Conservation (phyloP, 352 stramenopile species). For the Pythium guiyangense region DNA sequence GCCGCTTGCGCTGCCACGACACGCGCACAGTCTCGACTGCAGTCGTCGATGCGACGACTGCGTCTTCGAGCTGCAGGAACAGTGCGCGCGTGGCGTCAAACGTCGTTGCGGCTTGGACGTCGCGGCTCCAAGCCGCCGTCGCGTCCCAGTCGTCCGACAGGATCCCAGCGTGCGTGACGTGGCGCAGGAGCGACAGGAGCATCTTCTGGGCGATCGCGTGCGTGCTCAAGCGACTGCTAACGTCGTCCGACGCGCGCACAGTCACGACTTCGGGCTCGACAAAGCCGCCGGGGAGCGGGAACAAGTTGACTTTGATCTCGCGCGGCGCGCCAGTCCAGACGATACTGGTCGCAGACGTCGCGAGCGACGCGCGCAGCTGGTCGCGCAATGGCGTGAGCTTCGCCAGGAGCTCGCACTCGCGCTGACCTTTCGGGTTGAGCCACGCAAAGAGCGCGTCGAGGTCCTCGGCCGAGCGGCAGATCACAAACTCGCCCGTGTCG, state of each 20-base stretch:
- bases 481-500: slow-evolving; percentile 56
- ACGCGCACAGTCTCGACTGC: slow-evolving; percentile 3
- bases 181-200: slow-evolving; percentile 53
- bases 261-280: slow-evolving; percentile 40
- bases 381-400: slow-evolving; percentile 51
- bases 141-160: slow-evolving; percentile 42
- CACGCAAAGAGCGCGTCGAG: slow-evolving; percentile 47
- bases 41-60: slow-evolving; percentile 24
- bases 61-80: slow-evolving; percentile 57
- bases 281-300: slow-evolving; percentile 54
- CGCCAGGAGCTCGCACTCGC: slow-evolving; percentile 55
- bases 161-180: slow-evolving; percentile 53
- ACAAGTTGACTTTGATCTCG: slow-evolving; percentile 52
- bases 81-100: slow-evolving; percentile 36
- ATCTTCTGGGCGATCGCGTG: slow-evolving; percentile 48
- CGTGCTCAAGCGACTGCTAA: slow-evolving; percentile 36
- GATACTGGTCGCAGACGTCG: background rate
- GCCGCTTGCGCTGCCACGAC: slow-evolving; percentile 74
- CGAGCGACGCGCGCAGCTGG: slow-evolving; percentile 22
- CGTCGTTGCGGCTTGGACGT: slow-evolving; percentile 25
- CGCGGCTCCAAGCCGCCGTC: slow-evolving; percentile 33
- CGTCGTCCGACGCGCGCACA: slow-evolving; percentile 24
- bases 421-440: slow-evolving; percentile 73
- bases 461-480: slow-evolving; percentile 37
- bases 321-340: slow-evolving; percentile 14